These are phyloP conservation scores for Lichtheimia ramosa DNA, from an alignment of 371 early-diverging fungal species.

Conservation along the genomic window DNA sequence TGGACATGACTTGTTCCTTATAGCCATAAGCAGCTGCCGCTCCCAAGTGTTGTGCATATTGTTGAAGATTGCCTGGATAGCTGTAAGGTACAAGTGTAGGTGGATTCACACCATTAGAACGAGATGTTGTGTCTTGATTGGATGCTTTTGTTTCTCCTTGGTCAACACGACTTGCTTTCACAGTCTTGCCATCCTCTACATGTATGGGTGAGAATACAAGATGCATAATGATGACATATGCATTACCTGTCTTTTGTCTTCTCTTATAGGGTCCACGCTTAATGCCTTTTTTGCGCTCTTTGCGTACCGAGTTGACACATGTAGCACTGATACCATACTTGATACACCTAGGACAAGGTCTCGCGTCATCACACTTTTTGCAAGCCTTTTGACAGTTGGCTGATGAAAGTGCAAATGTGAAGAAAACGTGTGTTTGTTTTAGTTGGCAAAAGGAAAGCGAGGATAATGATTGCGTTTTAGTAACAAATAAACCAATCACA, in stretches of 20 bases:
- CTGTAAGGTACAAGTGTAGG: conserved; percentile 16
- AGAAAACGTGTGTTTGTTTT: no score
- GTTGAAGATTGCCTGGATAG: conserved; percentile 21
- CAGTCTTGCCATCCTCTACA: no score
- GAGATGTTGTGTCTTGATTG: no score
- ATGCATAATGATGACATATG: neutral
- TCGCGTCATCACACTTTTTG: conserved; percentile 88
- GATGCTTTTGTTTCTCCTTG: no score
- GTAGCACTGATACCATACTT: conserved; percentile 71
- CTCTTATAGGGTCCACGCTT: conserved; percentile 85
- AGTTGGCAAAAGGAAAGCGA: neutral
- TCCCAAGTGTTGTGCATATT: conserved; percentile 29
- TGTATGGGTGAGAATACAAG: no score
- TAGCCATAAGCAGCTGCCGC: conserved; percentile 24
- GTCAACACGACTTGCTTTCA: no score
- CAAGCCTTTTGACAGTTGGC: conserved; percentile 92
- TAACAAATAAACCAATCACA: conserved; percentile 3
- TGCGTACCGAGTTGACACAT: conserved; percentile 81
- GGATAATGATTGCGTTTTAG: no score
- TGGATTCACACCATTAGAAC: no score
- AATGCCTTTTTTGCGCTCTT: conserved; percentile 82
- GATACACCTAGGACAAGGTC: conserved; percentile 89
- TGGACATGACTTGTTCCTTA: conserved; percentile 21
- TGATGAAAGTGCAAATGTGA: conserved; percentile 12
- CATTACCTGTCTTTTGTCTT: conserved; percentile 43